phyloP scores from a whole-genome alignment of 1,139 yeast species.

The Candida pseudoviswanathii region DNA sequence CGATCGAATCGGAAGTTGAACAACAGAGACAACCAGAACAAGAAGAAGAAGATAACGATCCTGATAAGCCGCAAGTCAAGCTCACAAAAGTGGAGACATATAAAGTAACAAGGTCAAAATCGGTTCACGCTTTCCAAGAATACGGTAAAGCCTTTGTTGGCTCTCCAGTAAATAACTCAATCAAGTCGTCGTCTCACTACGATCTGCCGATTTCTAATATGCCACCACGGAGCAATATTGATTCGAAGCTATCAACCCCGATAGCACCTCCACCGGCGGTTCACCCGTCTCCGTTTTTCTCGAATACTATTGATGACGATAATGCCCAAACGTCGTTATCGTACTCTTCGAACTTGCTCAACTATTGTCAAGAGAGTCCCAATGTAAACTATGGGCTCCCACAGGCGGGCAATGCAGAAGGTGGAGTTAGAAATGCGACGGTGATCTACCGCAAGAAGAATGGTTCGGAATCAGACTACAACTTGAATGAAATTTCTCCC shows the following conservation, averaged over 20 bases:
- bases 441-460: constrained; percentile 16
- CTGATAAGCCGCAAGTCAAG: constrained; percentile 2
- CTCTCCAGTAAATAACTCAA: constrained; percentile 6
- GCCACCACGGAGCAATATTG: not conserved
- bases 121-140: constrained; percentile 16
- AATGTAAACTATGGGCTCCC: not conserved
- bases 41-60: not conserved
- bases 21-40: not conserved
- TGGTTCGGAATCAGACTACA: constrained; percentile 12
- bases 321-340: constrained; percentile 15
- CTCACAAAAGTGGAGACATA: constrained; percentile 12
- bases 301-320: constrained; percentile 15
- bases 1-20: not conserved
- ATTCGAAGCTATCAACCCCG: not conserved
- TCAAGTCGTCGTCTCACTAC: not conserved
- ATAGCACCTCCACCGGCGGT: constrained; percentile 5
- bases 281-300: constrained; percentile 5
- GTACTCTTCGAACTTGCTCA: constrained; percentile 5
- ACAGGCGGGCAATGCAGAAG: not conserved
- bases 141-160: constrained; percentile 10
- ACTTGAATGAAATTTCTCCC: constrained; percentile 20
- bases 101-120: constrained; percentile 15
- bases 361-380: constrained; percentile 2
- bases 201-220: constrained; percentile 1
- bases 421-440: constrained; percentile 17